Base-by-base conservation (phyloP, 192 early-diverging fungal species). In the Coemansia sp. region DNA sequence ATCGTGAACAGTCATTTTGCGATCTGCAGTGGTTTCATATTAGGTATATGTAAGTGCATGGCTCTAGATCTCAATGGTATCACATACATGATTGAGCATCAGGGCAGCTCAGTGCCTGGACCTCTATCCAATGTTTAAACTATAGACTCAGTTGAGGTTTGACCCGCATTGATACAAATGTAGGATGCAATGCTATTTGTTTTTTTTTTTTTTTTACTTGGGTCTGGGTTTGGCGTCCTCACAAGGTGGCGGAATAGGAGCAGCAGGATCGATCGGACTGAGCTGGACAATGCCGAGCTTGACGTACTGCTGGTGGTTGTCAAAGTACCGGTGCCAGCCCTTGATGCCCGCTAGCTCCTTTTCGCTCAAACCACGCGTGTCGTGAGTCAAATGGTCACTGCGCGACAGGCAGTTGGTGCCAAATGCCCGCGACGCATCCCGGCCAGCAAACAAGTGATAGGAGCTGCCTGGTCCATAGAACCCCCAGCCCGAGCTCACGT, bases 351-450 rank as follows among this genome's bases (percentile, higher is more conserved):
- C 87, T 8, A 98, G 66, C 79, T 99, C 86, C 3, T 81, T 68
- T 14, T 85, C 78, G 2, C 78, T 89, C 33, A 99, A 82, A 11
- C 95, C 96, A 39, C 96, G 89, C 14, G 94, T 77, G 83, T 99
- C 98, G 66, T 95, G 95, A 10, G 95, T 97, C 24, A 96, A 77
- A 70, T 99, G 94, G 40, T 91, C 91, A 48, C 70, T 62, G 33
- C 66, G 62, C 62, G 93, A 65, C 69, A 98, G 93, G 75, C 98
- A 99, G 37, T 96, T 96, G 3, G 98, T 99, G 17, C 91, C 90
- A 73, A 92, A 99, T 13, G 98, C 95, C 33, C 98, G 85, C 13
- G 95, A 89, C 3, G 95, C 94, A 81, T 99, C 98, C 44, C 85
- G 85, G 1, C 98, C 96, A 7, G 93, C 83, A 84, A 97, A 99